Evolutionary conservation across 2,329 filamentous ascomycete genomes (phyloP).

Genomic region (Grosmannia serpens): DNA sequence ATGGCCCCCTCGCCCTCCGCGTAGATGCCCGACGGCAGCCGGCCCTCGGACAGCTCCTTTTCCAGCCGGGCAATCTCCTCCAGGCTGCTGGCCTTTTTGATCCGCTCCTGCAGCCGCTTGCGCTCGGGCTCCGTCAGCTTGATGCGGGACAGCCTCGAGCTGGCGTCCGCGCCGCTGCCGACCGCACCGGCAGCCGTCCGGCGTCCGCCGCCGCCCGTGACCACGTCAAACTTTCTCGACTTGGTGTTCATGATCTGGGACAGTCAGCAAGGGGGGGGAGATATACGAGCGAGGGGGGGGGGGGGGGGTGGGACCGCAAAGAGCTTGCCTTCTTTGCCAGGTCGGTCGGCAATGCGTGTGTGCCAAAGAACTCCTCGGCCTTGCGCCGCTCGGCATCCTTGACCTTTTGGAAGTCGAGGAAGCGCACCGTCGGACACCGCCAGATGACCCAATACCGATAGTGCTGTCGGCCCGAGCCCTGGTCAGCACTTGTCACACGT

Average conservation of each 20-base stretch:
- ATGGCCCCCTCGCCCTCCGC: conserved; percentile 45
- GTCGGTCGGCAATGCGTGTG: conserved; percentile 62
- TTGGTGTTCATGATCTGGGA: conserved; percentile 69
- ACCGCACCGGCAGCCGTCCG: conserved; percentile 23
- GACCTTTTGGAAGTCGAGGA: conserved; percentile 87
- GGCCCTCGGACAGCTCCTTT: conserved; percentile 82
- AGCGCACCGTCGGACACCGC: conserved; percentile 73
- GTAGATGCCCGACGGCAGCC: conserved; percentile 60
- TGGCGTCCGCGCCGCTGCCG: not conserved
- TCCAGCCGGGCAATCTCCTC: conserved; percentile 85
- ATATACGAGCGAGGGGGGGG: not conserved
- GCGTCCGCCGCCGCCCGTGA: conserved; percentile 13
- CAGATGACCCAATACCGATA: conserved; percentile 90
- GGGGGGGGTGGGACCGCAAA: not conserved
- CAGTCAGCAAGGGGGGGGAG: not conserved
- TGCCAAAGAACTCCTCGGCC: conserved; percentile 75
- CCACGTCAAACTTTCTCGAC: conserved; percentile 59
- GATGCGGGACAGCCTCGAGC: conserved; percentile 60
- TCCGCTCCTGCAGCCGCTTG: conserved; percentile 73
- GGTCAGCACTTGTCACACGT: not conserved
- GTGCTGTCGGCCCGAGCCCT: conserved; percentile 40
- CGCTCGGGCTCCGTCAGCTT: conserved; percentile 84
- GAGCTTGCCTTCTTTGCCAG: conserved; percentile 55
- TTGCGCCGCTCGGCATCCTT: conserved; percentile 71
- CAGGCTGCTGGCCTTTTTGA: conserved; percentile 77